Base-by-base conservation (phyloP, 176 grass and related monocot genomes). In the Typha latifolia region DNA sequence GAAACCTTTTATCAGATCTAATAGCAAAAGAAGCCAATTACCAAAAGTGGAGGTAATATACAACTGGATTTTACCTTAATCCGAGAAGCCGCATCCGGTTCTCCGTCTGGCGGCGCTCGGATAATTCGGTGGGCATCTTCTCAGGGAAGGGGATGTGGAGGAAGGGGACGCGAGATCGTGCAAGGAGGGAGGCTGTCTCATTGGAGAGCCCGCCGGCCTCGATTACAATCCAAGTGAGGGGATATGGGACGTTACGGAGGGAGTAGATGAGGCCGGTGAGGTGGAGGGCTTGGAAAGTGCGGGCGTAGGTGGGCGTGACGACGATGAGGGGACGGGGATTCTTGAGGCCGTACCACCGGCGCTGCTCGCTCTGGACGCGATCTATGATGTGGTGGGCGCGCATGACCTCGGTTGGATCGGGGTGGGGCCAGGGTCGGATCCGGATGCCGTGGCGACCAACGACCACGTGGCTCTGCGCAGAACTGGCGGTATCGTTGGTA, bases 391-490 rank as follows among this genome's bases (percentile, higher is more conserved):
- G 63, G 73, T 94, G 90, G 3, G 90, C 90, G 22, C 84, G 84
- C 79, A 94, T 83, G 1, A 94, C 66, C 73, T 94, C 85, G 14
- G 2, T 2, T 3, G 90, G 90, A 72, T 95, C 77, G 0, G 90
- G 90, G 34, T 95, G 82, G 0, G 90, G 90, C 90, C 90, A 95
- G 0, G 69, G 24, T 37, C 90, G 82, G 57, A 95, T 84, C 48
- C 86, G 82, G 90, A 95, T 95, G n/a, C 86, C 77, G 49, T 95
- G 90, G 11, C 90, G 90, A 0, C 90, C 90, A 32, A 95, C 90
- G 27, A 90, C 82, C 2, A 88, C 85, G 15, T 34, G 80, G 85
- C 3, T 83, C 83, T 31, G 81, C 0, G 34, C 34, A 37, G 34
- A 37, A 37, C 6, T 37, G 34, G 3, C 34, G 34, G 34, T 37